Evolutionary conservation across 441 rosid genomes (phyloP).

Genomic region (Macaranga tanarius): DNA sequence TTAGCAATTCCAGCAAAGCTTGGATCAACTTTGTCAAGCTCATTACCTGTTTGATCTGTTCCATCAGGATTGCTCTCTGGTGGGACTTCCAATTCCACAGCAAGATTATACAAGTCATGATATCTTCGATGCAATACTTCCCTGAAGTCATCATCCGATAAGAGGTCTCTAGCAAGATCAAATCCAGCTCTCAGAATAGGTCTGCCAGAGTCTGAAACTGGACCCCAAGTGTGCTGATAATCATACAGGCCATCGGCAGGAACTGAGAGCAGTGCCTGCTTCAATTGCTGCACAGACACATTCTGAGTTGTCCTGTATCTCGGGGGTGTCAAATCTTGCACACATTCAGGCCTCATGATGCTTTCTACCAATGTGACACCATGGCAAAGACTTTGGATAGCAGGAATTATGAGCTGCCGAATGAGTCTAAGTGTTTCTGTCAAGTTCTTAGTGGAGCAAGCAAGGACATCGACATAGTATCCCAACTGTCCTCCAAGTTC

Average conservation of each 20-base stretch:
- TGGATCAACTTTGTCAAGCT: constrained; percentile 66
- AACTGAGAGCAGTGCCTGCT: constrained; percentile 77
- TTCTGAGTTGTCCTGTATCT: constrained; percentile 68
- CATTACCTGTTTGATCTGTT: constrained; percentile 40
- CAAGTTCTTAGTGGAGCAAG: constrained; percentile 85
- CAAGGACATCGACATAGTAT: constrained; percentile 77
- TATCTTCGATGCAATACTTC: constrained; percentile 85
- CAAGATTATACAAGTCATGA: constrained; percentile 81
- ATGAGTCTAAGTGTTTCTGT: constrained; percentile 79
- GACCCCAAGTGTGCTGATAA: constrained; percentile 91
- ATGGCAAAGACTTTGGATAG: constrained; percentile 74
- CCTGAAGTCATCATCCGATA: constrained; percentile 90
- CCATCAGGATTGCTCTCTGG: constrained; percentile 53
- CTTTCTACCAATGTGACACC: constrained; percentile 82
- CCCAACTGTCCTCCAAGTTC: constrained; percentile 95
- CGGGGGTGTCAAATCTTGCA: constrained; percentile 68
- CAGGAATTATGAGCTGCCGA: constrained; percentile 73
- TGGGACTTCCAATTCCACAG: constrained; percentile 79
- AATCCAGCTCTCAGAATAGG: constrained; percentile 59
- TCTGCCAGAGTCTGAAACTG: constrained; percentile 65
- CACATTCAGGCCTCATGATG: constrained; percentile 78
- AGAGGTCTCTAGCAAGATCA: constrained; percentile 82
- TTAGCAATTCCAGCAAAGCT: constrained; percentile 82
- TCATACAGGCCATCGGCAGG: constrained; percentile 90
- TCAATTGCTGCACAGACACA: constrained; percentile 63